phyloP scores from a whole-genome alignment of 2,329 filamentous ascomycete species.

The Penicillium sp. region DNA sequence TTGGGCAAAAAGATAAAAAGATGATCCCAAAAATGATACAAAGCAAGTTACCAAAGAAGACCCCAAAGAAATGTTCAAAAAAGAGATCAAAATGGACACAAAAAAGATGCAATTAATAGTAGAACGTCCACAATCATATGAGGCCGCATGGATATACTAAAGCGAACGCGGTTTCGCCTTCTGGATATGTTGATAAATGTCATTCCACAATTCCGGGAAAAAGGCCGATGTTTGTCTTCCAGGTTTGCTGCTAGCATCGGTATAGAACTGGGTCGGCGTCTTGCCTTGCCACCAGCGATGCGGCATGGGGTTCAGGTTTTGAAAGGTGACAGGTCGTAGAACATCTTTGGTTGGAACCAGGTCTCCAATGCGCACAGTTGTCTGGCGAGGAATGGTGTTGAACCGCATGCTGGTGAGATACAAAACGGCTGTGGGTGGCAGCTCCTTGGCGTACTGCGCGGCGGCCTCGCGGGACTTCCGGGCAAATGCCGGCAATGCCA shows the following conservation, averaged over 20 bases:
- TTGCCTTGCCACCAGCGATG: conserved; percentile 41
- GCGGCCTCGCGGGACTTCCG: conserved; percentile 57
- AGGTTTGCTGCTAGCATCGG: conserved; percentile 38
- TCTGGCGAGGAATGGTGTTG: conserved; percentile 44
- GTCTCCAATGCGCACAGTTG: conserved; percentile 46
- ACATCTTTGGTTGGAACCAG: conserved; percentile 37
- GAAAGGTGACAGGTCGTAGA: conserved; percentile 45
- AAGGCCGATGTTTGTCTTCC: conserved; percentile 41
- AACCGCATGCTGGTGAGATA: conserved; percentile 50
- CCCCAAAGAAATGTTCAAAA: too few relatives aligned
- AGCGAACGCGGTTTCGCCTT: conserved; percentile 10
- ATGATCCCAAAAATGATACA: too few relatives aligned
- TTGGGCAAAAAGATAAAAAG: too few relatives aligned
- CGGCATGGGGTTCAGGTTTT: conserved; percentile 37
- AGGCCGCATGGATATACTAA: too few relatives aligned
- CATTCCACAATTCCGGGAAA: conserved; percentile 47
- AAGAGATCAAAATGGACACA: too few relatives aligned
- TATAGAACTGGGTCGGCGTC: conserved; percentile 42
- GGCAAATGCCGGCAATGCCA: conserved; percentile 67
- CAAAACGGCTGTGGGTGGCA: conserved; percentile 46
- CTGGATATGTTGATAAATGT: conserved; percentile 44
- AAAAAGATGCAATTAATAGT: too few relatives aligned
- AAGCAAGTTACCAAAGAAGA: too few relatives aligned
- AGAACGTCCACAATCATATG: too few relatives aligned
- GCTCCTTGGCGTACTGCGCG: conserved; percentile 44